Evolutionary conservation across 2,329 filamentous ascomycete species (phyloP).

Genomic region (Aspergillus fijiensis): DNA sequence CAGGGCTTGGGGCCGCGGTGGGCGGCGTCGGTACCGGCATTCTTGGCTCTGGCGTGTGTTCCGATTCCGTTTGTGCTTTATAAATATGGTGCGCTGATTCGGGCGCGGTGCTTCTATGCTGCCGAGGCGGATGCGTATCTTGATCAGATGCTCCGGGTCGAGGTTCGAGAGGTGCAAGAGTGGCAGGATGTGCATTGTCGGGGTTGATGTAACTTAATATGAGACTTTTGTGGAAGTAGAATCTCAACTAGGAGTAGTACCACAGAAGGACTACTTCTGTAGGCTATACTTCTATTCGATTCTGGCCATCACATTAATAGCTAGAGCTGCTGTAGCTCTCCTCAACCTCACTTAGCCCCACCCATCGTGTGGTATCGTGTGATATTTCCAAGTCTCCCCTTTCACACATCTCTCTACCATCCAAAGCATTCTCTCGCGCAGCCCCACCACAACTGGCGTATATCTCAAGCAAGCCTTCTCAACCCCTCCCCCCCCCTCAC

Average conservation of each 20-base stretch:
- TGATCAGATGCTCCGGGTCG: not conserved
- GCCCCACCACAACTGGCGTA: not conserved
- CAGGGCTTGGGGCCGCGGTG: slow-evolving; percentile 32
- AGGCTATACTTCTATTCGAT: too few relatives aligned
- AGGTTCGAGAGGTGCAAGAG: not conserved
- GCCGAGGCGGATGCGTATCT: not conserved
- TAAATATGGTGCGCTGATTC: slow-evolving; percentile 26
- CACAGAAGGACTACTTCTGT: too few relatives aligned
- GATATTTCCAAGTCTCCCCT: too few relatives aligned
- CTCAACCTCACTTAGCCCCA: too few relatives aligned
- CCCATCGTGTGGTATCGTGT: too few relatives aligned
- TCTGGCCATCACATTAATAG: too few relatives aligned
- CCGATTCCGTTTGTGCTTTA: slow-evolving; percentile 42
- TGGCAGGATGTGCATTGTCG: not conserved
- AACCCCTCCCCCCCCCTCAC: not conserved
- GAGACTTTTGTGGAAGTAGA: not conserved
- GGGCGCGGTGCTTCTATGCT: not conserved
- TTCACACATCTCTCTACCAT: too few relatives aligned
- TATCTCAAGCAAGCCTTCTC: not conserved
- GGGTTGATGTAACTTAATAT: not conserved
- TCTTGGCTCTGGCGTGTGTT: slow-evolving; percentile 34
- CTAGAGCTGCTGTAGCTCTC: too few relatives aligned
- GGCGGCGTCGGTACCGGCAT: slow-evolving; percentile 40
- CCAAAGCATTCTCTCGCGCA: too few relatives aligned
- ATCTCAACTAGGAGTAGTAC: too few relatives aligned